These are phyloP conservation scores for Cerioporus squamosus DNA, from an alignment of 1,284 basidiomycete species.

Conservation along the genomic window DNA sequence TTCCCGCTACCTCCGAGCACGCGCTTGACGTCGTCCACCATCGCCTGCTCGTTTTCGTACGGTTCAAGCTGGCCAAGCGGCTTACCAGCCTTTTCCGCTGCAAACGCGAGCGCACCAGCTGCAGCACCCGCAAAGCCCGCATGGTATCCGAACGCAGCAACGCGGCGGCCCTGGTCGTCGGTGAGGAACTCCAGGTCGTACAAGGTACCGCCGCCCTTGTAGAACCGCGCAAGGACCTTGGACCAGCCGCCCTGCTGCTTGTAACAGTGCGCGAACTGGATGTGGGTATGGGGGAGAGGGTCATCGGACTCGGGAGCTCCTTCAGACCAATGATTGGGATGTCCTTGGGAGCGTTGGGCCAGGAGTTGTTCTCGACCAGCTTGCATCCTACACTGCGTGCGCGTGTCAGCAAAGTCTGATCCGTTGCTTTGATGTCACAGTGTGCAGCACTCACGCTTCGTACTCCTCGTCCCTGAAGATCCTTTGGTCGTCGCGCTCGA, in stretches of 20 bases:
- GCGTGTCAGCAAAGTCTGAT: slow-evolving; percentile 3
- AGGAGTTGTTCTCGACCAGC: slow-evolving; percentile 89
- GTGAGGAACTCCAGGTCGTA: slow-evolving; percentile 98
- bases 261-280: slow-evolving; percentile 99
- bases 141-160: slow-evolving; percentile 99
- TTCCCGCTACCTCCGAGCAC: slow-evolving; percentile 75
- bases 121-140: slow-evolving; percentile 98
- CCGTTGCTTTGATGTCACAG: background rate
- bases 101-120: slow-evolving; percentile 86
- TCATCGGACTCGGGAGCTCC: slow-evolving; percentile 85
- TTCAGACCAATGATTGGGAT: slow-evolving; percentile 96
- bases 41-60: slow-evolving; percentile 81
- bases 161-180: slow-evolving; percentile 84
- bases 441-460: slow-evolving; percentile 70
- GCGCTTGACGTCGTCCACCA: slow-evolving; percentile 76
- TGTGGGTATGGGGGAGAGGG: slow-evolving; percentile 92
- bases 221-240: slow-evolving; percentile 87
- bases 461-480: slow-evolving; percentile 97
- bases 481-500: slow-evolving; percentile 93
- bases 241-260: slow-evolving; percentile 97
- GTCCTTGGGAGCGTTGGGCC: slow-evolving; percentile 79
- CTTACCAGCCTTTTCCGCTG: slow-evolving; percentile 67
- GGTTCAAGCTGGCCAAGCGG: slow-evolving; percentile 76
- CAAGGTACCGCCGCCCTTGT: slow-evolving; percentile 84
- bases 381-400: slow-evolving; percentile 81